Conservation (phyloP, 139 green algal species). For the Ulvella scutata region DNA sequence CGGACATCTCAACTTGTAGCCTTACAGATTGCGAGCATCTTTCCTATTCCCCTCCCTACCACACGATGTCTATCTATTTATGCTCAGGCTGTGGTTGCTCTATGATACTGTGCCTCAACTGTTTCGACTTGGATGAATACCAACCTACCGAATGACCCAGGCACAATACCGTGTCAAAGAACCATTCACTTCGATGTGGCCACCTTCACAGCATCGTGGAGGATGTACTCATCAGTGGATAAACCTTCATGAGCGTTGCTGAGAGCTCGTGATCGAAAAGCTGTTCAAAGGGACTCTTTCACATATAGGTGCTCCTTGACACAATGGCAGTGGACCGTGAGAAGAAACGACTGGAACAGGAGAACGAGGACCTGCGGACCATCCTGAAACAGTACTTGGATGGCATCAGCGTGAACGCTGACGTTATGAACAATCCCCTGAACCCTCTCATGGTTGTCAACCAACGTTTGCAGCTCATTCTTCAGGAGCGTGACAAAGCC, state of each 20-base stretch:
- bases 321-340: slow-evolving; percentile 52
- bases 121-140: no score
- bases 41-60: no score
- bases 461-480: slow-evolving; percentile 48
- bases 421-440: slow-evolving; percentile 62
- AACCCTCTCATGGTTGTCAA: slow-evolving; percentile 82
- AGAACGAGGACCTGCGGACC: slow-evolving; percentile 59
- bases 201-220: no score
- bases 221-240: no score
- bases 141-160: no score
- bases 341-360: slow-evolving; percentile 38
- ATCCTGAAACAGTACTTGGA: slow-evolving; percentile 59
- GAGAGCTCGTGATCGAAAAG: background rate
- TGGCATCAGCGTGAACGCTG: slow-evolving; percentile 55
- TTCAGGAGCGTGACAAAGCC: slow-evolving; percentile 36
- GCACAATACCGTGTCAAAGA: no score
- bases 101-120: no score
- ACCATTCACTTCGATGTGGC: no score
- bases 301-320: slow-evolving; percentile 35
- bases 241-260: slow-evolving; percentile 29
- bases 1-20: no score
- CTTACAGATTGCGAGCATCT: no score
- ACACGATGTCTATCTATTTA: no score
- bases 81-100: no score
- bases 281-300: background rate